Evolutionary conservation across 305 asterid species (phyloP).

Genomic region (Salvia sclarea): DNA sequence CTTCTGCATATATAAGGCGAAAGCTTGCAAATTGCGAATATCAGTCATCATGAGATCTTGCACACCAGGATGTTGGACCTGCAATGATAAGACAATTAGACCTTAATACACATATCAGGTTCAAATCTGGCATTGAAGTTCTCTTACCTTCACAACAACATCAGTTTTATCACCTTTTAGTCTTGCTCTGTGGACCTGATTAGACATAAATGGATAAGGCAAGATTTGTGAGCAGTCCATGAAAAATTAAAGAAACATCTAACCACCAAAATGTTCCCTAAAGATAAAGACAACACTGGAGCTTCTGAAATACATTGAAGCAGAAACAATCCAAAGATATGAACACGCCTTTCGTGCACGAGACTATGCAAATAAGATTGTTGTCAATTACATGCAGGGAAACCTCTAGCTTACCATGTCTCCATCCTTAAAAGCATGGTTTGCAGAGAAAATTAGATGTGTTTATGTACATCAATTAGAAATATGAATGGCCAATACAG

Average conservation of each 20-base stretch:
- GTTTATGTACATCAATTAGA: background rate
- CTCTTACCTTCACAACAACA: slow-evolving; percentile 84
- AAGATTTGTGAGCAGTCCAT: slow-evolving; percentile 16
- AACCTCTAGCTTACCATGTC: slow-evolving; percentile 15
- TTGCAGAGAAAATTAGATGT: background rate
- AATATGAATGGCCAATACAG: background rate
- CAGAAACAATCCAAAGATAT: slow-evolving; percentile 17
- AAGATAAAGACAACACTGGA: background rate
- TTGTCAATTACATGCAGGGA: slow-evolving; percentile 9
- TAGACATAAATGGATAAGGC: slow-evolving; percentile 27
- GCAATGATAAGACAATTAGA: slow-evolving; percentile 33
- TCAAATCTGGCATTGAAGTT: slow-evolving; percentile 20
- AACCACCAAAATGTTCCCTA: slow-evolving; percentile 9
- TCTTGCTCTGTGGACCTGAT: slow-evolving; percentile 89
- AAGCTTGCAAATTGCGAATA: slow-evolving; percentile 90
- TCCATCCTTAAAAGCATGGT: background rate
- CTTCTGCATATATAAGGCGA: slow-evolving; percentile 91
- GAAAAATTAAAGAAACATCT: background rate
- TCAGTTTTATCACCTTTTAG: slow-evolving; percentile 77
- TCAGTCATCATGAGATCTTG: slow-evolving; percentile 97
- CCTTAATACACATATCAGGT: slow-evolving; percentile 19
- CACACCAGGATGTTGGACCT: slow-evolving; percentile 97
- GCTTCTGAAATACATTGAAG: slow-evolving; percentile 23
- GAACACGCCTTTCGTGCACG: background rate
- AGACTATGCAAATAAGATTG: background rate